Evolutionary conservation across 371 early-diverging fungal genomes (phyloP).

Genomic region (Actinomortierella ambigua): DNA sequence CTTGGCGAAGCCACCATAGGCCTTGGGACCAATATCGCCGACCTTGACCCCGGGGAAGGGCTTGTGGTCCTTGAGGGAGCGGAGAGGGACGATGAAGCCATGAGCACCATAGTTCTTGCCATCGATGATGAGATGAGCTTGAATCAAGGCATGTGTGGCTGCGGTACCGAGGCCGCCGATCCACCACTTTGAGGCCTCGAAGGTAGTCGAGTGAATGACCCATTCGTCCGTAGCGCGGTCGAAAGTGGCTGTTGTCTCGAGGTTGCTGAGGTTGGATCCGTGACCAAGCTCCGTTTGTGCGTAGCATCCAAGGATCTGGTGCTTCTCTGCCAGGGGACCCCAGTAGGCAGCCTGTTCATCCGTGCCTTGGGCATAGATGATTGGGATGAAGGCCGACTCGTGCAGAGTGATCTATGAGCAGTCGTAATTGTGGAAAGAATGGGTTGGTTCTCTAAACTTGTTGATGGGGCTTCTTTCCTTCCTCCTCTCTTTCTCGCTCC

Average conservation of each 20-base stretch:
- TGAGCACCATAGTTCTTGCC: slow-evolving; percentile 82
- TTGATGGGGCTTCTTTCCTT: no score
- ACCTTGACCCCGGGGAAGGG: slow-evolving; percentile 80
- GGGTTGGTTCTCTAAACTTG: no score
- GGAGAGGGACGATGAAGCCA: slow-evolving; percentile 84
- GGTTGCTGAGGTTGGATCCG: slow-evolving; percentile 77
- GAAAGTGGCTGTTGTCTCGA: slow-evolving; percentile 87
- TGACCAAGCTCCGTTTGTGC: slow-evolving; percentile 86
- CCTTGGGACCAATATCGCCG: slow-evolving; percentile 90
- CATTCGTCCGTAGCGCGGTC: slow-evolving; percentile 79
- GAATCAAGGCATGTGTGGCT: slow-evolving; percentile 82
- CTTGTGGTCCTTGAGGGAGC: slow-evolving; percentile 72
- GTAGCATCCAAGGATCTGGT: slow-evolving; percentile 83
- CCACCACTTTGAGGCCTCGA: slow-evolving; percentile 71
- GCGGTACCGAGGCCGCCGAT: slow-evolving; percentile 75
- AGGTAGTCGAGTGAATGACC: slow-evolving; percentile 66
- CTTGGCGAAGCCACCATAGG: slow-evolving; percentile 67
- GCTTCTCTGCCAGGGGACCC: slow-evolving; percentile 67
- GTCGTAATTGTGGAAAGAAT: no score
- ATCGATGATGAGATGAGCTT: slow-evolving; percentile 80
- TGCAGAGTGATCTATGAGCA: slow-evolving; percentile 51
- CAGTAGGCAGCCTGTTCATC: slow-evolving; percentile 74
- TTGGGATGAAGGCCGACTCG: slow-evolving; percentile 73
- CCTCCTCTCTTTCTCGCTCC: no score
- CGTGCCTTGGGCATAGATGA: slow-evolving; percentile 73